A percentile compares a stretch with the other conserved stretches of the same genome.
Evolutionary conservation across 176 grass and related monocot species (phyloP).

Genomic region (Hordeum marinum): DNA sequence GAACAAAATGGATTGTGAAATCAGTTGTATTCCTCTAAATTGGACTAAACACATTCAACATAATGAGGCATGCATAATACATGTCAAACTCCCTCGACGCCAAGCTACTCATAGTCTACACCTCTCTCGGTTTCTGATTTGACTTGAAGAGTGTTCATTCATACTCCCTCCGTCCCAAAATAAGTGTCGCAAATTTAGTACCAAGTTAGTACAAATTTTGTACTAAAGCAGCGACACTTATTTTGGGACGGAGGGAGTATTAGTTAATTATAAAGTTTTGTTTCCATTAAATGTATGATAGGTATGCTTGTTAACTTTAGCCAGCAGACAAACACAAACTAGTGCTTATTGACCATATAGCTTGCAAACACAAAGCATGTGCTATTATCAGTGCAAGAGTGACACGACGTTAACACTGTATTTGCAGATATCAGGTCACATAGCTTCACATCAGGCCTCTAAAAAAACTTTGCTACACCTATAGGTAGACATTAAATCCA

Average conservation of each 20-base stretch:
- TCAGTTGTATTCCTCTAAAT: background rate
- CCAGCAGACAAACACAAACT: background rate
- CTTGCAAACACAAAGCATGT: background rate
- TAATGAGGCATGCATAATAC: background rate
- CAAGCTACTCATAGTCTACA: background rate
- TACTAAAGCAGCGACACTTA: too few species aligned
- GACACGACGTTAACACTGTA: background rate
- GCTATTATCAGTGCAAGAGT: background rate
- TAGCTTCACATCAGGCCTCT: background rate
- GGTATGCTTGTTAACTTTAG: background rate
- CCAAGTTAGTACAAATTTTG: too few species aligned
- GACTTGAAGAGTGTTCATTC: background rate
- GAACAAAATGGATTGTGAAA: background rate
- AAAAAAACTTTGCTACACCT: background rate
- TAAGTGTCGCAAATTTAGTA: too few species aligned
- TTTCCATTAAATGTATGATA: too few species aligned
- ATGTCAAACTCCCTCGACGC: background rate
- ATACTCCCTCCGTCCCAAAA: too few species aligned
- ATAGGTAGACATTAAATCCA: background rate
- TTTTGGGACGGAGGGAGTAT: too few species aligned
- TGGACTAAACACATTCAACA: background rate
- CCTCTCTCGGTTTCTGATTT: background rate
- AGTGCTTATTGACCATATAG: background rate
- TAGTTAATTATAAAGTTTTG: too few species aligned
- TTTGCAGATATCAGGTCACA: background rate